These are phyloP conservation scores for Talaromyces sp. DNA, from an alignment of 2,329 filamentous ascomycete species.

Conservation along the genomic window DNA sequence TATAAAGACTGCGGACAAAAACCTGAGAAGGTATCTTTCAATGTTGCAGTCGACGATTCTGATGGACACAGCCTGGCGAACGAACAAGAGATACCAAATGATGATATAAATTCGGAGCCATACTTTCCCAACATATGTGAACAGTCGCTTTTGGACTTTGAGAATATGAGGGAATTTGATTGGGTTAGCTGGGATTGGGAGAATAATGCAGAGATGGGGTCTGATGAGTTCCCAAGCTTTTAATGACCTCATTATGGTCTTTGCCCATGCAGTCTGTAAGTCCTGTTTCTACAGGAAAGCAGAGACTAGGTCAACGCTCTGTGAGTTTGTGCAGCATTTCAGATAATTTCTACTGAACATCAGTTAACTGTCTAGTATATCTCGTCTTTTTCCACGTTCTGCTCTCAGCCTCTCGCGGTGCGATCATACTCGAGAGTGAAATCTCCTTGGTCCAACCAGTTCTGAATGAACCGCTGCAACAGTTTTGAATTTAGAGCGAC, in stretches of 20 bases:
- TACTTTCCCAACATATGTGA: background rate
- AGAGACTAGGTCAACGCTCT: background rate
- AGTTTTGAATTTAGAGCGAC: too few species aligned
- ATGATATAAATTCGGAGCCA: background rate
- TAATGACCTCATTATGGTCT: background rate
- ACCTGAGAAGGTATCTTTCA: background rate
- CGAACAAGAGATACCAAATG: background rate
- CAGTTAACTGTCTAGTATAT: too few species aligned
- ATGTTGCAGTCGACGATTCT: background rate
- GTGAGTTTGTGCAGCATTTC: too few species aligned
- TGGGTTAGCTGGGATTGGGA: background rate
- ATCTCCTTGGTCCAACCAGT: too few species aligned
- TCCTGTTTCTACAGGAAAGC: background rate
- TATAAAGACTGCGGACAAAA: background rate
- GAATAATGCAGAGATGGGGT: background rate
- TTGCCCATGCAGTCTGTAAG: background rate
- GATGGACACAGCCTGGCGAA: background rate
- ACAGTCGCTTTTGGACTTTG: background rate
- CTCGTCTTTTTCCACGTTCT: too few species aligned
- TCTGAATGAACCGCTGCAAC: too few species aligned
- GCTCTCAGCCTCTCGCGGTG: too few species aligned
- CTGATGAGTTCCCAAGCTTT: background rate
- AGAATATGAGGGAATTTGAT: background rate
- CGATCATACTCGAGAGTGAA: too few species aligned
- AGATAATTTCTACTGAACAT: too few species aligned